Conservation (phyloP, 192 early-diverging fungal genomes). For the Geosiphon pyriformis region DNA sequence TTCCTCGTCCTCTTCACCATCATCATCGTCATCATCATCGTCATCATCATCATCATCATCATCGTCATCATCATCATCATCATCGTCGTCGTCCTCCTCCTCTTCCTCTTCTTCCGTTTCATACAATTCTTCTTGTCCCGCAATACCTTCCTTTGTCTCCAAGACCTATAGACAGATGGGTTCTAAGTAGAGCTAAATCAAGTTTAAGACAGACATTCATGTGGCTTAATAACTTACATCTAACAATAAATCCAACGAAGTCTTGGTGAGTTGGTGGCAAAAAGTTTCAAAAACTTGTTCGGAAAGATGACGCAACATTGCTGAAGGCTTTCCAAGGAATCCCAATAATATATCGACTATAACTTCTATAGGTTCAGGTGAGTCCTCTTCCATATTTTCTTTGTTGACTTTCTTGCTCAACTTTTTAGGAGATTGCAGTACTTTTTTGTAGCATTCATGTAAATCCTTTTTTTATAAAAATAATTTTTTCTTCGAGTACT, state of each 20-base stretch:
- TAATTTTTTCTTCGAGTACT: constrained; percentile 38
- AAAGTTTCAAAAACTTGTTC: constrained; percentile 85
- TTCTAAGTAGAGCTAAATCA: constrained; percentile 30
- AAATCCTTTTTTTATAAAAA: constrained; percentile 56
- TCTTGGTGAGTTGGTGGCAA: constrained; percentile 65
- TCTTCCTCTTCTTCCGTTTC: constrained; percentile 48
- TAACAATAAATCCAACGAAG: constrained; percentile 68
- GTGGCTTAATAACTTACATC: no score
- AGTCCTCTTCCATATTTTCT: constrained; percentile 47
- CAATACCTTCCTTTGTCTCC: constrained; percentile 45
- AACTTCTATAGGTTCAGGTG: constrained; percentile 80
- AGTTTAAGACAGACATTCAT: no score
- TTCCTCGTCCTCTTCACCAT: constrained; percentile 66
- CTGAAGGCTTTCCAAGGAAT: constrained; percentile 80
- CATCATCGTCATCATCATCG: constrained; percentile 44
- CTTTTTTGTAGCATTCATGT: constrained; percentile 64
- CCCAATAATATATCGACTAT: constrained; percentile 87
- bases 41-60: constrained; percentile 48
- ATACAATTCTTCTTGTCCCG: constrained; percentile 54
- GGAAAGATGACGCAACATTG: constrained; percentile 65
- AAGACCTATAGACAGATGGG: constrained; percentile 37
- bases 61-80: constrained; percentile 49
- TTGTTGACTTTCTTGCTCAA: constrained; percentile 37
- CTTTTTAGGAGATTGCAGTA: constrained; percentile 52
- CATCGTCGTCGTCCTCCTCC: constrained; percentile 49